Evolutionary conservation across 1,284 basidiomycete species (phyloP), one percentile per base, ranked within the genome.

Genomic region (Sanghuangporus weigelae): DNA sequence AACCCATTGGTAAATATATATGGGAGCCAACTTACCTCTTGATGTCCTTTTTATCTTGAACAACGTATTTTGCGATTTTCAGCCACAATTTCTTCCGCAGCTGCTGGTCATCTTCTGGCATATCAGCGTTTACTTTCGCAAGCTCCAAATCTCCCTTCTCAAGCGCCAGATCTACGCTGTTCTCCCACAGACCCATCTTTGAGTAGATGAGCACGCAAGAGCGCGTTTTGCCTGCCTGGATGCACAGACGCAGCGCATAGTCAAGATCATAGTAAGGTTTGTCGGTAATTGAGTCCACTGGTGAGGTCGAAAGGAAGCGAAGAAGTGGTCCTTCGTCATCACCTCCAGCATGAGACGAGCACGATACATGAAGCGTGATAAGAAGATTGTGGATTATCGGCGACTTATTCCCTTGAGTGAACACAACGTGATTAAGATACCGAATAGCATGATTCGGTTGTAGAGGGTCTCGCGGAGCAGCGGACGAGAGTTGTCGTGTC

Each of bases 181-280:
- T 93, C 77, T 99, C 97, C 79, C 90, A 98, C 57, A 98, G 77
- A 0, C 94, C 95, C 95, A 99, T 96, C 78, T 97, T 95, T 8
- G 94, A 92, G 76, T 98, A 99, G 63, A 99, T 96, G 70, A 95
- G 90, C 49, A 99, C 95, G 73, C 96, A 98, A 1, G 96, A 87
- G 70, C 96, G 93, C 36, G 87, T 92, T 55, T 92, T 82, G 5
- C 87, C 86, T 49, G 90, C 82, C 67, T 87, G 84, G 71, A 93
- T 94, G 78, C 96, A 99, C 53, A 97, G 76, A 8, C 97, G 86
- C 64, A 99, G 74, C 0, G 96, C 97, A 72, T 98, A 99, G 77
- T 99, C 96, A 44, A 99, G 84, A 70, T 99, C 96, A 72, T 95
- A 99, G 74, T 95, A 97, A 0, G 96, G 96, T 71, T 87, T 88